These are phyloP conservation scores for Ustilago curta DNA, from an alignment of 1,284 basidiomycete genomes.

Conservation along the genomic window DNA sequence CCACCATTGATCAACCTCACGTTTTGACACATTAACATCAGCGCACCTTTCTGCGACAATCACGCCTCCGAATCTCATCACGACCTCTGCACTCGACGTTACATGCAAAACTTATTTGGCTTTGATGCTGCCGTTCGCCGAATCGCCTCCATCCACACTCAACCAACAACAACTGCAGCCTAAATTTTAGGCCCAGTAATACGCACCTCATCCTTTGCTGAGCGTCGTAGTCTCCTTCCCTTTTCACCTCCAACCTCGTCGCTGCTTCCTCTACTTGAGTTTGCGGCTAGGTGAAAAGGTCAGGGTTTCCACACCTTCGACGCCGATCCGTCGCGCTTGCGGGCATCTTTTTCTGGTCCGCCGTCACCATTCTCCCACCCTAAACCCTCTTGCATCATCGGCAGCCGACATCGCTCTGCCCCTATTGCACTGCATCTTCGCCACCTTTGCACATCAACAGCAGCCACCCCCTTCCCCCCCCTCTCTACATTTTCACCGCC, in stretches of 20 bases:
- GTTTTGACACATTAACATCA: neutral
- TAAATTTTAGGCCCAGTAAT: conserved; percentile 12
- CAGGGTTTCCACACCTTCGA: conserved; percentile 16
- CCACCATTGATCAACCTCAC: no score
- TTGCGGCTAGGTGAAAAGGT: conserved; percentile 19
- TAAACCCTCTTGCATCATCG: conserved; percentile 1
- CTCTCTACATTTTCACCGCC: neutral
- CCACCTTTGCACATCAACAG: conserved; percentile 37
- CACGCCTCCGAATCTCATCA: conserved; percentile 8
- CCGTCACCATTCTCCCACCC: conserved; percentile 4
- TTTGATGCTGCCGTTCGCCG: conserved; percentile 35
- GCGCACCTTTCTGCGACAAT: conserved; percentile 11
- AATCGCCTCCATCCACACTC: conserved; percentile 24
- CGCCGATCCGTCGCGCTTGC: conserved; percentile 24
- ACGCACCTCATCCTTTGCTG: conserved; percentile 6
- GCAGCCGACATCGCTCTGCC: conserved; percentile 59
- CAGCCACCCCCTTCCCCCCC: neutral
- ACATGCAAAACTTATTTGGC: conserved; percentile 5
- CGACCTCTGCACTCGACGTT: conserved; percentile 6
- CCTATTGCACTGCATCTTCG: conserved; percentile 10
- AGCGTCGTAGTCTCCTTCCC: conserved; percentile 17
- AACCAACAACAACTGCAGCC: conserved; percentile 16
- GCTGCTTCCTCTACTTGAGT: conserved; percentile 26
- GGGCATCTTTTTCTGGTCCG: conserved; percentile 11
- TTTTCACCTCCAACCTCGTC: neutral